Evolutionary conservation across 768 basidiomycete species (phyloP).

Genomic region (Tylopilus sp.): DNA sequence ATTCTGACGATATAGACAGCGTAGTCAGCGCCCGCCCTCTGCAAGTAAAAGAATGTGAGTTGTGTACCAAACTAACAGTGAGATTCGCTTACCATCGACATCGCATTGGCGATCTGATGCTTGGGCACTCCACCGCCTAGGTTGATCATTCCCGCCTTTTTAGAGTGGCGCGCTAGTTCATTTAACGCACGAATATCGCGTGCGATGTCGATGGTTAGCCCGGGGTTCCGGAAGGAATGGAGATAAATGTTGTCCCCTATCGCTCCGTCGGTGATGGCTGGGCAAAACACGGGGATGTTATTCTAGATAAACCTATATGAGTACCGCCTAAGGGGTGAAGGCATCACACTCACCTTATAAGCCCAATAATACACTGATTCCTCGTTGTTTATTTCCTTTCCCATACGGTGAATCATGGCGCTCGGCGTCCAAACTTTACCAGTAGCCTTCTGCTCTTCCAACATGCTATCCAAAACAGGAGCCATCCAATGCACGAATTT

Average conservation of each 20-base stretch:
- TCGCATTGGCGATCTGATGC: slow-evolving; percentile 98
- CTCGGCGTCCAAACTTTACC: slow-evolving; percentile 90
- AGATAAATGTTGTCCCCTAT: slow-evolving; percentile 99
- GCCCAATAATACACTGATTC: slow-evolving; percentile 99
- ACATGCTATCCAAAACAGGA: slow-evolving; percentile 88
- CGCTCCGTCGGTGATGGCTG: slow-evolving; percentile 96
- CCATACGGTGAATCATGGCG: slow-evolving; percentile 85
- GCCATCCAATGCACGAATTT: slow-evolving; percentile 27
- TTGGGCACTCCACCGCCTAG: slow-evolving; percentile 98
- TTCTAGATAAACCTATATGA: slow-evolving; percentile 57
- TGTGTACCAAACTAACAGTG: slow-evolving; percentile 1
- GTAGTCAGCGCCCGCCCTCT: slow-evolving; percentile 98
- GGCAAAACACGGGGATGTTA: slow-evolving; percentile 97
- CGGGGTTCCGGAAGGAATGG: slow-evolving; percentile 87
- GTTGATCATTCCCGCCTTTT: slow-evolving; percentile 97
- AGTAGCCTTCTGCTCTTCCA: slow-evolving; percentile 75
- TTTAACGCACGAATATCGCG: slow-evolving; percentile 90
- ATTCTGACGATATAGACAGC: slow-evolving; percentile 86
- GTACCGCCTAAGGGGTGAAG: slow-evolving; percentile 10
- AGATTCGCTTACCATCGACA: slow-evolving; percentile 77
- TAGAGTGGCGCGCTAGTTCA: slow-evolving; percentile 81
- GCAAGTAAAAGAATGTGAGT: neutral
- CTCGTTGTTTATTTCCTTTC: slow-evolving; percentile 96
- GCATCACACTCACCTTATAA: slow-evolving; percentile 74
- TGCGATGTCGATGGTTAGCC: slow-evolving; percentile 89